phyloP scores from a whole-genome alignment of 2,329 filamentous ascomycete species.

The Westerdykella ornata region DNA sequence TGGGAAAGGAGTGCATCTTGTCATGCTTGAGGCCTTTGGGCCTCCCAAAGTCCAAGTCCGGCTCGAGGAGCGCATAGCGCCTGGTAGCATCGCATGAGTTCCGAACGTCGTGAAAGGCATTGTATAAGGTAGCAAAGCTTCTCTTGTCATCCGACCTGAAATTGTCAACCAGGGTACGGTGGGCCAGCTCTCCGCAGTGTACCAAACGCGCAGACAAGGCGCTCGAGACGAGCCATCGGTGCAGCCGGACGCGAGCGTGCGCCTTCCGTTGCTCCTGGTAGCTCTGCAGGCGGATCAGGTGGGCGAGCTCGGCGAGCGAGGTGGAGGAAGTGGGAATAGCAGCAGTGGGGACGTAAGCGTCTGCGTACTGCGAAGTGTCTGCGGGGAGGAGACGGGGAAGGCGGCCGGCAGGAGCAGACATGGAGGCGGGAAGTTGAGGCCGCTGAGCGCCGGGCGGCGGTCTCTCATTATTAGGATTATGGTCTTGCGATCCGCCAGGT shows the following conservation, averaged over 20 bases:
- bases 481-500: conserved; percentile 26
- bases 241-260: conserved; percentile 65
- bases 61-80: conserved; percentile 64
- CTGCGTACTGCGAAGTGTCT: conserved; percentile 61
- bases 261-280: conserved; percentile 76
- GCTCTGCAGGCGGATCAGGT: conserved; percentile 68
- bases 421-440: conserved; percentile 37
- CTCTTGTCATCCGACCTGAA: conserved; percentile 75
- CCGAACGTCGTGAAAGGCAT: conserved; percentile 71
- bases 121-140: conserved; percentile 65
- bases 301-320: conserved; percentile 68
- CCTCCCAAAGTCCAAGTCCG: conserved; percentile 57
- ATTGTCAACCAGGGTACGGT: conserved; percentile 68
- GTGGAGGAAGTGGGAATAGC: conserved; percentile 56
- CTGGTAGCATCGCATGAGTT: conserved; percentile 68
- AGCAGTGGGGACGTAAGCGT: conserved; percentile 51
- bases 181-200: conserved; percentile 66
- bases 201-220: conserved; percentile 68
- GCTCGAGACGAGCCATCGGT: conserved; percentile 67
- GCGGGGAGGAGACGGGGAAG: conserved; percentile 54
- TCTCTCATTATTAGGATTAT: conserved; percentile 13
- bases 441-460: conserved; percentile 14
- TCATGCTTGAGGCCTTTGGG: conserved; percentile 37
- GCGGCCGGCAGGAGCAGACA: conserved; percentile 42
- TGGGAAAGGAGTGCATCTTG: conserved; percentile 40